phyloP scores from a whole-genome alignment of 805 yeast genomes.

The Metschnikowia picachoensis region DNA sequence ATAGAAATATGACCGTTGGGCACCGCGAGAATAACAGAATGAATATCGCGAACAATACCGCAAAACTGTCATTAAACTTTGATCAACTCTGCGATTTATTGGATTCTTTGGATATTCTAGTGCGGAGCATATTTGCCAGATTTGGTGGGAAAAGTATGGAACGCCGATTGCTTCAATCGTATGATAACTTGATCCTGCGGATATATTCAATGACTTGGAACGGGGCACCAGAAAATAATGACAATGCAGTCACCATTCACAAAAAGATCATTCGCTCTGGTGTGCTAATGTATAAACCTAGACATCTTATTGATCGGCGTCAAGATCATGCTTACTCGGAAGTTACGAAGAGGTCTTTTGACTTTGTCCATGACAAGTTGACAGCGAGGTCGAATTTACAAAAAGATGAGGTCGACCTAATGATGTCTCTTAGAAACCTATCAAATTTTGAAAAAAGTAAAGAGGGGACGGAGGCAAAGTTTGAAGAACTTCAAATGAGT shows the following conservation, averaged over 20 bases:
- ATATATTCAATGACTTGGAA: slow-evolving; percentile 27
- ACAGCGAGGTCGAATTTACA: slow-evolving; percentile 16
- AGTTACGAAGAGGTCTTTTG: slow-evolving; percentile 21
- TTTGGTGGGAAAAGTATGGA: slow-evolving; percentile 12
- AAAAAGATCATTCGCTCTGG: slow-evolving; percentile 27
- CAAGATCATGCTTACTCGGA: slow-evolving; percentile 18
- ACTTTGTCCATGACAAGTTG: slow-evolving; percentile 21
- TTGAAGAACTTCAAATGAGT: slow-evolving; percentile 4
- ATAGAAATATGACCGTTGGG: slow-evolving; percentile 24
- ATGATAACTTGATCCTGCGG: slow-evolving; percentile 23
- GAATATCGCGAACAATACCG: slow-evolving; percentile 22
- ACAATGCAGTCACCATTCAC: slow-evolving; percentile 20
- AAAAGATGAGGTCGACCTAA: slow-evolving; percentile 19
- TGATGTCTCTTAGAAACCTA: slow-evolving; percentile 19
- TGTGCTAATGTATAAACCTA: slow-evolving; percentile 28
- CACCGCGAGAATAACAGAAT: slow-evolving; percentile 10
- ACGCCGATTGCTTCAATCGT: slow-evolving; percentile 21
- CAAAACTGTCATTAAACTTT: slow-evolving; percentile 23
- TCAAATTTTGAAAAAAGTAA: slow-evolving; percentile 8
- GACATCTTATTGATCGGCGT: slow-evolving; percentile 18
- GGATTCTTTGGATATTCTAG: slow-evolving; percentile 21
- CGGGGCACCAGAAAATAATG: slow-evolving; percentile 14
- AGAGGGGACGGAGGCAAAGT: background rate
- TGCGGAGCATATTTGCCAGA: slow-evolving; percentile 22
- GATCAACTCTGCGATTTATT: slow-evolving; percentile 23